Percentiles rank a stretch among this genome's conserved stretches.
phyloP scores from a whole-genome alignment of 1,284 basidiomycete genomes.

The Mycena citricolor region DNA sequence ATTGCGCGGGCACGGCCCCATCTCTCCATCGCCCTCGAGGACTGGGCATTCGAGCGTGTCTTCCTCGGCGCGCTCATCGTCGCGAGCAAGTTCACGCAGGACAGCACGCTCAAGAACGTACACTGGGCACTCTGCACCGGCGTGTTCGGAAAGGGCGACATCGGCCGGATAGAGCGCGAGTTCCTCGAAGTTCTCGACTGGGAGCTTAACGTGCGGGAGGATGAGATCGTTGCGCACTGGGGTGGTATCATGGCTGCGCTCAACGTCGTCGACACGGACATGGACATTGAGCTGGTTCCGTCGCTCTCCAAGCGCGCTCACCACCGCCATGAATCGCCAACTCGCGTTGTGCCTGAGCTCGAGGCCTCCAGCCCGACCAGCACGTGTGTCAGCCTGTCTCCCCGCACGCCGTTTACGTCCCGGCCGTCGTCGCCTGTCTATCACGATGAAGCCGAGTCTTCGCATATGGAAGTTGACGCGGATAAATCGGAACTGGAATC shows the following conservation, averaged over 20 bases:
- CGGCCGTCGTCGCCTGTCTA: background rate
- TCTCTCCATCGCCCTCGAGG: conserved; percentile 4
- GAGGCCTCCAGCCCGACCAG: conserved; percentile 9
- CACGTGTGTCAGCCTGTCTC: conserved; percentile 12
- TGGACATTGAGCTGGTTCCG: background rate
- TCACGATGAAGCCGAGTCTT: too few relatives aligned
- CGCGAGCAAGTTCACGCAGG: conserved; percentile 43
- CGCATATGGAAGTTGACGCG: too few relatives aligned
- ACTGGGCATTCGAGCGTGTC: conserved; percentile 7
- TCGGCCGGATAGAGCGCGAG: conserved; percentile 56
- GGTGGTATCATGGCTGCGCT: conserved; percentile 13
- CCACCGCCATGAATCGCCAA: background rate
- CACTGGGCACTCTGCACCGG: conserved; percentile 58
- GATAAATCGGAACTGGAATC: too few relatives aligned
- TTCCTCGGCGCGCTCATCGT: conserved; percentile 9
- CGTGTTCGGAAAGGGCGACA: conserved; percentile 54
- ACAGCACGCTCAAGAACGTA: conserved; percentile 56
- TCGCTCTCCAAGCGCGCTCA: background rate
- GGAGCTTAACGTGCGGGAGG: conserved; percentile 34
- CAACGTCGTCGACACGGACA: background rate
- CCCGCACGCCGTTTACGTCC: conserved; percentile 10
- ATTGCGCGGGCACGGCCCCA: conserved; percentile 5
- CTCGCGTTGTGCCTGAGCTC: conserved; percentile 15
- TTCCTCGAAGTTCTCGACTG: conserved; percentile 56
- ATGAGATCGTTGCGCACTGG: conserved; percentile 49